phyloP scores from a whole-genome alignment of 345 rosid species.

The Eucalyptus curtisii region DNA sequence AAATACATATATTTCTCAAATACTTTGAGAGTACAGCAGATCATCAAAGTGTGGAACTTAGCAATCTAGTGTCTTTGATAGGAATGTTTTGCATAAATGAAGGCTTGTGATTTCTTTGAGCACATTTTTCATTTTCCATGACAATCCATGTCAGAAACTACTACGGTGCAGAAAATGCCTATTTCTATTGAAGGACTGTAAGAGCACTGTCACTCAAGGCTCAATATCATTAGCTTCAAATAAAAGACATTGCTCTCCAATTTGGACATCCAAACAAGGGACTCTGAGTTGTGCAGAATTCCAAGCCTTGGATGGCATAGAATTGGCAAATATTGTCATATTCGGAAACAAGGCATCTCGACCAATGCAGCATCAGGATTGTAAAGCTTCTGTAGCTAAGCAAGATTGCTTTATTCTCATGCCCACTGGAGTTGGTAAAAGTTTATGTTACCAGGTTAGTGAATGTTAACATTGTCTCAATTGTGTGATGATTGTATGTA shows the following conservation, averaged over 20 bases:
- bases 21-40: no score
- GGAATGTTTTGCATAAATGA: no score
- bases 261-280: slow-evolving; percentile 5
- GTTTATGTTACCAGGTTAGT: no score
- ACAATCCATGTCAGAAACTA: no score
- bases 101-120: neutral
- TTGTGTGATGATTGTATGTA: no score
- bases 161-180: neutral
- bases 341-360: slow-evolving; percentile 66
- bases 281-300: slow-evolving; percentile 59
- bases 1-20: no score
- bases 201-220: slow-evolving; percentile 18
- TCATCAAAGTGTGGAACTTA: no score
- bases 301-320: neutral
- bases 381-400: slow-evolving; percentile 56
- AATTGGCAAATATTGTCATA: slow-evolving; percentile 75
- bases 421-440: no score
- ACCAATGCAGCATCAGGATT: slow-evolving; percentile 77
- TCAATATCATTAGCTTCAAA: slow-evolving; percentile 22
- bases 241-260: slow-evolving; percentile 4
- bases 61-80: no score
- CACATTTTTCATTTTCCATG: neutral
- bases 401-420: slow-evolving; percentile 71
- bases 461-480: no score
- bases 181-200: slow-evolving; percentile 32